Base-by-base conservation (phyloP, 257 asterid species). In the Solanum bulbocastanum region DNA sequence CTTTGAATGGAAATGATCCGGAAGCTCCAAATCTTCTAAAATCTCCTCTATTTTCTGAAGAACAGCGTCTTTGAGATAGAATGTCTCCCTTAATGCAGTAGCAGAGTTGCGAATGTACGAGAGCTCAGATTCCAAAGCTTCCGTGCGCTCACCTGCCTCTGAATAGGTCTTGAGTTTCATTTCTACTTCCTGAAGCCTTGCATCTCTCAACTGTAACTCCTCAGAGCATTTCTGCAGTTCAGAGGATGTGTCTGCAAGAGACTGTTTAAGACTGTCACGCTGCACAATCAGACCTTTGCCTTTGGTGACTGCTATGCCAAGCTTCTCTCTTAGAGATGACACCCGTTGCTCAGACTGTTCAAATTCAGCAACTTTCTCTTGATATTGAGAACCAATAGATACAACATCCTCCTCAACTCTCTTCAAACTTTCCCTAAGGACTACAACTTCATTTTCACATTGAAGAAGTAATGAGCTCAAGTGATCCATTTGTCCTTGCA, bases 141-240 rank as follows among this genome's bases (percentile, higher is more conserved):
- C 99, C 98, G 93, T 96, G 89, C 99, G 98, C 91, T 97, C 99
- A 89, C 97, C 98, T 87, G 99, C 99, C 92, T 96, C 99, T 32
- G 96, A 93, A 92, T 94, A 96, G 87, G 94, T 95, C 92, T 94
- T 91, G 46, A 97, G 92, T 90, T 94, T 96, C 89, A 93, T 87
- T 91, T 97, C 99, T 75, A 97, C 95, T 89, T 97, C 99, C 88
- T 90, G 92, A 90, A 95, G 90, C 90, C 94, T 92, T 30, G 87
- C 92, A 89, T 97, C 99, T 92, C 94, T 96, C 66, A 91, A 84
- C 68, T 93, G 93, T 89, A 95, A 90, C 90, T 97, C 99, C 92
- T 94, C 98, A 4, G 93, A 93, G 92, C 90, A 92, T 91, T 92
- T 94, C 87, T 94, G 97, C 89, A 95, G 92, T 88, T 96, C 97